These are phyloP conservation scores for Eimeria sp. DNA, from an alignment of 169 alveolate genomes.

Conservation along the genomic window DNA sequence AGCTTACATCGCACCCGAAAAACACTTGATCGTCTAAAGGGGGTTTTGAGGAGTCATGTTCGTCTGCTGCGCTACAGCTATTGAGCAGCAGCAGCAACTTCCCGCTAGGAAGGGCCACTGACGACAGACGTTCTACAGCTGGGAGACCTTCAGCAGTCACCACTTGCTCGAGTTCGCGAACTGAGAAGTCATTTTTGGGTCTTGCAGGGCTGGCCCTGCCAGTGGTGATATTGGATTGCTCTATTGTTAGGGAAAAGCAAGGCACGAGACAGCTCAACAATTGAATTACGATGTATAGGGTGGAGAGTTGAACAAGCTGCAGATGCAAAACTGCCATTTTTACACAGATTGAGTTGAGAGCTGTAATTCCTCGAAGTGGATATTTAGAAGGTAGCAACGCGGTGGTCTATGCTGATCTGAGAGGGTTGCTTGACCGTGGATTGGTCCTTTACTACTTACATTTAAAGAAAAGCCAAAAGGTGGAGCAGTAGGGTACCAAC, in stretches of 20 bases:
- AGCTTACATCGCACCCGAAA: constrained; percentile 33
- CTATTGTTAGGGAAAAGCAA: constrained; percentile 9
- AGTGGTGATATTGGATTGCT: neutral
- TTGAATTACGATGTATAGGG: neutral
- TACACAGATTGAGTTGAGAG: neutral
- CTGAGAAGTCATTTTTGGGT: constrained; percentile 22
- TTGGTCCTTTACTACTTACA: neutral
- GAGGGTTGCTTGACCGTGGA: neutral
- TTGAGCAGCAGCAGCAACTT: constrained; percentile 37
- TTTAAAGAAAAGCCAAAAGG: neutral
- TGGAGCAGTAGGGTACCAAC: neutral
- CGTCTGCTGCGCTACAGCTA: constrained; percentile 58
- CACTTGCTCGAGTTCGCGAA: neutral
- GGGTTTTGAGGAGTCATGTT: constrained; percentile 16
- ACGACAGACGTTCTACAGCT: constrained; percentile 41
- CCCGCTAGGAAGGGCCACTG: constrained; percentile 41
- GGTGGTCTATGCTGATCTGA: neutral
- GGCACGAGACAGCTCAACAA: constrained; percentile 3
- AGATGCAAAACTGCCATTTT: neutral
- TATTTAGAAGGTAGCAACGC: neutral
- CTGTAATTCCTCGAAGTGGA: neutral
- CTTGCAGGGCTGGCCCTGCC: constrained; percentile 47
- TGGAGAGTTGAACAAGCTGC: neutral
- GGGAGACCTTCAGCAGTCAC: constrained; percentile 18
- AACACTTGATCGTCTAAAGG: constrained; percentile 21